Evolutionary conservation across 2,329 filamentous ascomycete genomes (phyloP), one percentile per base, ranked within the genome.

Genomic region (Alternaria infectoria): DNA sequence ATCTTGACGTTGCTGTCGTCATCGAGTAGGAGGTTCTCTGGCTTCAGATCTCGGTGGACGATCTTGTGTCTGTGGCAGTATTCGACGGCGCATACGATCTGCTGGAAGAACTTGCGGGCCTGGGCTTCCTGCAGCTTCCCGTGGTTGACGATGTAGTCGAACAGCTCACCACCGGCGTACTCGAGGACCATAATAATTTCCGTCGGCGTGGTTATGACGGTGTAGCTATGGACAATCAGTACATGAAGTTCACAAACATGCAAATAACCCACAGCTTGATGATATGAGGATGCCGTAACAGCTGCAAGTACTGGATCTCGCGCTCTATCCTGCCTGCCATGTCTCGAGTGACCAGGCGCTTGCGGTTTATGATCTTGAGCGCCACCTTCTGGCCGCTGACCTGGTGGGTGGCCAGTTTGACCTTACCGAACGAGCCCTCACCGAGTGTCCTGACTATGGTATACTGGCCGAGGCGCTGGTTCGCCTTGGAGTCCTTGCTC

Each of bases 111-210:
- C 71, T 95, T 93, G 61, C 96, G 90, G n/a, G 96, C 96, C 79
- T 96, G 92, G 64, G 90, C 87, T 81, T 99, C 96, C 71, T 91
- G 89, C 87, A 98, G 93, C 77, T 92, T 90, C 59, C 96, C 96
- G 77, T 97, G 90, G 77, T 94, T 91, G 62, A 99, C 96, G 66
- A 99, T 96, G 82, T 98, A 98, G 81, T 99, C 95, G 82, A 99
- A 99, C 64, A 99, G 86, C 81, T 99, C 96, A 65, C 93, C 93
- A 65, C 96, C 96, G 45, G 96, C 96, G 81, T 97, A 99, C 81
- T 99, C 96, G 71, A 99, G 88, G 52, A 99, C 96, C 96, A 99
- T 99, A 81, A 98, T 96, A 78, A 99, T 99, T 79, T 99, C 96
- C 66, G 88, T 89, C 23, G 90, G 89, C 7, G 95, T 97, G 67